phyloP scores from a whole-genome alignment of 2,329 filamentous ascomycete species.

The Calonectria montana region DNA sequence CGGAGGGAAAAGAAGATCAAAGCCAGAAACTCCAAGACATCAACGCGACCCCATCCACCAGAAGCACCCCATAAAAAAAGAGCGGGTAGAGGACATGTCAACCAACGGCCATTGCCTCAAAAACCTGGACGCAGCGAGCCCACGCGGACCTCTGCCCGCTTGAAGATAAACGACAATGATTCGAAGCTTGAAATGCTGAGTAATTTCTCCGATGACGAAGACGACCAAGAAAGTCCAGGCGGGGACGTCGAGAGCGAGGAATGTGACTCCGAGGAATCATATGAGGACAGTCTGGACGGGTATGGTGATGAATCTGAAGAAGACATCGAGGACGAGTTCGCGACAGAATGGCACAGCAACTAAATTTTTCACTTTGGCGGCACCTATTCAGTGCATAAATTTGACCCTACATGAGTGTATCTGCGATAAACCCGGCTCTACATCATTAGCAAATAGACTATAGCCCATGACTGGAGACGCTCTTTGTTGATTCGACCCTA shows the following conservation, averaged over 20 bases:
- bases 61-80: not conserved
- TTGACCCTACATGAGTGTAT: not conserved
- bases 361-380: not conserved
- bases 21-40: not conserved
- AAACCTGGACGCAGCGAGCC: not conserved
- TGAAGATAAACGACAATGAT: not conserved
- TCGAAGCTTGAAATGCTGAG: not conserved
- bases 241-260: not conserved
- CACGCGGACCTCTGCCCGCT: not conserved
- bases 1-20: conserved; percentile 2
- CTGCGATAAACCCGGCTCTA: not conserved
- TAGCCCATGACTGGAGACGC: not conserved
- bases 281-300: not conserved
- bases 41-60: not conserved
- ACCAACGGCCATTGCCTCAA: not conserved
- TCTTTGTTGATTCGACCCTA: not conserved
- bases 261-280: not conserved
- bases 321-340: not conserved
- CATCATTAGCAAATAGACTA: not conserved
- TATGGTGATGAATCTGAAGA: not conserved
- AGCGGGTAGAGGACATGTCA: not conserved
- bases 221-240: not conserved
- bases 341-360: not conserved
- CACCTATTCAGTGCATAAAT: not conserved
- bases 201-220: not conserved